phyloP scores from a whole-genome alignment of 2,329 filamentous ascomycete genomes.

The Cryoendolithus antarcticus region DNA sequence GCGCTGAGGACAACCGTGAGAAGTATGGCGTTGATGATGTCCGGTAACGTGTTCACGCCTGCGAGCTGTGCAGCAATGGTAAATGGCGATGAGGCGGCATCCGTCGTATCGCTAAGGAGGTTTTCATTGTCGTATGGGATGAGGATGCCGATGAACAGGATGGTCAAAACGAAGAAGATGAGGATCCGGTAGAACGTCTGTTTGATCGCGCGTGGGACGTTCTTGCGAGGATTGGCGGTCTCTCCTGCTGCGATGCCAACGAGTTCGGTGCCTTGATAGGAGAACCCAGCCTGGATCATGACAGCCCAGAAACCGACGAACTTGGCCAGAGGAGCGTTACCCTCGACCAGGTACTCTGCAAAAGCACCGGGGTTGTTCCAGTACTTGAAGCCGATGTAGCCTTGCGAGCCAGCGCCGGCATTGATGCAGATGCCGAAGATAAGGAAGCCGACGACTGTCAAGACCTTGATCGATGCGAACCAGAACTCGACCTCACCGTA shows the following conservation, averaged over 20 bases:
- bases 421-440: constrained; percentile 30
- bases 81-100: constrained; percentile 48
- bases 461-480: constrained; percentile 40
- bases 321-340: constrained; percentile 18
- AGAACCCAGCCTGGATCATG: constrained; percentile 45
- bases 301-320: constrained; percentile 42
- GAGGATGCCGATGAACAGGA: constrained; percentile 25
- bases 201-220: constrained; percentile 24
- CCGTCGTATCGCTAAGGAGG: constrained; percentile 27
- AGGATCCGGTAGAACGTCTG: constrained; percentile 26
- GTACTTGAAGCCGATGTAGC: constrained; percentile 50
- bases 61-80: constrained; percentile 53
- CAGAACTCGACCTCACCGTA: constrained; percentile 45
- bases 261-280: constrained; percentile 44
- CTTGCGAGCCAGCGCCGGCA: constrained; percentile 33
- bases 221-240: constrained; percentile 39
- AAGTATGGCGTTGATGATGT: constrained; percentile 59
- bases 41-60: constrained; percentile 47
- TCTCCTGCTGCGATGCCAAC: constrained; percentile 42
- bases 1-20: constrained; percentile 58
- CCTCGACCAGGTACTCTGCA: constrained; percentile 12
- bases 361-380: constrained; percentile 27
- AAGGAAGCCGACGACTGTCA: constrained; percentile 37
- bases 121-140: constrained; percentile 22
- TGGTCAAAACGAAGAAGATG: constrained; percentile 26